Percentiles rank a stretch among this genome's conserved stretches.
Conservation (phyloP, 1,284 basidiomycete species). For the Gymnopus androsaceus region DNA sequence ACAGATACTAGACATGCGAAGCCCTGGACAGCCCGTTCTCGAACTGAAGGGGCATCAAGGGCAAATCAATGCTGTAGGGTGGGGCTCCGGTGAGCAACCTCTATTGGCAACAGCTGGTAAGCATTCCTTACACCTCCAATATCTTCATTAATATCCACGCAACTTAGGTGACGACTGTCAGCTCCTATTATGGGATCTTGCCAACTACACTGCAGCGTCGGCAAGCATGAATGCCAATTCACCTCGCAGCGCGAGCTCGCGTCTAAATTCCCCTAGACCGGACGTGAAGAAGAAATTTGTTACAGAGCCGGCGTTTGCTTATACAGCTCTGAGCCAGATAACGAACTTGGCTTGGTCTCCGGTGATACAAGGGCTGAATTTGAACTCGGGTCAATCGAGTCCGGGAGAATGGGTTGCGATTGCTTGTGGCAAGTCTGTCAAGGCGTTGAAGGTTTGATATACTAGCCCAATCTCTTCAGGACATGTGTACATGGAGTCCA, state of each 20-base stretch:
- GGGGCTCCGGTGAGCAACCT: conserved; percentile 82
- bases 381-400: conserved; percentile 72
- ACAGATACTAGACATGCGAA: conserved; percentile 92
- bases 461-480: too few relatives aligned
- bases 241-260: conserved; percentile 62
- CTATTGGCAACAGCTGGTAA: conserved; percentile 83
- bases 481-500: too few relatives aligned
- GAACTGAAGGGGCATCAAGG: conserved; percentile 82
- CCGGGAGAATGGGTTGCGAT: conserved; percentile 91
- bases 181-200: conserved; percentile 86
- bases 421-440: conserved; percentile 81
- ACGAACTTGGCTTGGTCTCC: conserved; percentile 89
- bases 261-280: conserved; percentile 71
- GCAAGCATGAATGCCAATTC: conserved; percentile 46
- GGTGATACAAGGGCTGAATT: conserved; percentile 69
- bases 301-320: conserved; percentile 80
- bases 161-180: conserved; percentile 86
- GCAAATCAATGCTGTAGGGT: conserved; percentile 82
- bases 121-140: conserved; percentile 18
- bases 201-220: conserved; percentile 52
- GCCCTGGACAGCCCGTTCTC: conserved; percentile 90
- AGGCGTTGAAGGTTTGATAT: conserved; percentile 73
- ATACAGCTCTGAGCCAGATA: conserved; percentile 78
- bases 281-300: conserved; percentile 75
- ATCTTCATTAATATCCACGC: conserved; percentile 4